Evolutionary conservation across 192 early-diverging fungal species (phyloP).

Genomic region (Chytriomyces confervae): DNA sequence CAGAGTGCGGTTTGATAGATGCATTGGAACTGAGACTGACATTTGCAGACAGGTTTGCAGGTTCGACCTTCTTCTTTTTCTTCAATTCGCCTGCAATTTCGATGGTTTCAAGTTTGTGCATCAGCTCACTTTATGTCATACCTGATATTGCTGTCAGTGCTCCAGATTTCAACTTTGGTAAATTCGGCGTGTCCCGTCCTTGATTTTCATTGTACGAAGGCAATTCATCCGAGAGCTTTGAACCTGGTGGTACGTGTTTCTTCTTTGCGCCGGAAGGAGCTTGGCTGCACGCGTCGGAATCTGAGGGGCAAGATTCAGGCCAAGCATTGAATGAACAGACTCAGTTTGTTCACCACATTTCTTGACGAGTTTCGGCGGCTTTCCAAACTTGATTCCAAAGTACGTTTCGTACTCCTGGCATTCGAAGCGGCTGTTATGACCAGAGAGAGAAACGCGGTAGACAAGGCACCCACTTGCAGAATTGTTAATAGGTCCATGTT

Average conservation of each 20-base stretch:
- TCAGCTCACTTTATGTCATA: background rate
- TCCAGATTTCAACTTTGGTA: conserved; percentile 16
- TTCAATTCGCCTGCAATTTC: background rate
- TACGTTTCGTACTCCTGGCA: conserved; percentile 59
- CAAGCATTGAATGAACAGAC: background rate
- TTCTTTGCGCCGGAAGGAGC: background rate
- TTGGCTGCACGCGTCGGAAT: background rate
- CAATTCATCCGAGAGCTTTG: conserved; percentile 19
- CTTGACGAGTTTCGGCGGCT: conserved; percentile 52
- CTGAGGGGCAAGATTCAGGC: background rate
- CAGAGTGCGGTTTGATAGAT: conserved; percentile 1
- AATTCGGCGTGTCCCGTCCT: conserved; percentile 1
- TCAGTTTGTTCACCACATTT: conserved; percentile 28
- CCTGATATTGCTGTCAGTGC: background rate
- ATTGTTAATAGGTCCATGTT: conserved; percentile 61
- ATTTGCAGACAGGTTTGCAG: background rate
- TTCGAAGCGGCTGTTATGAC: background rate
- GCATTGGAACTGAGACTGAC: background rate
- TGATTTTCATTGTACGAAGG: background rate
- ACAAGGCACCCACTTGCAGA: conserved; percentile 45
- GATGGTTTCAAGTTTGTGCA: background rate
- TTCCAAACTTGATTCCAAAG: conserved; percentile 61
- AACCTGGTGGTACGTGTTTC: background rate
- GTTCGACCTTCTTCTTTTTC: background rate
- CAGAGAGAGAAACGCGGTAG: background rate